Conservation (phyloP, 2,329 filamentous ascomycete genomes). For the Cercospora sojina region DNA sequence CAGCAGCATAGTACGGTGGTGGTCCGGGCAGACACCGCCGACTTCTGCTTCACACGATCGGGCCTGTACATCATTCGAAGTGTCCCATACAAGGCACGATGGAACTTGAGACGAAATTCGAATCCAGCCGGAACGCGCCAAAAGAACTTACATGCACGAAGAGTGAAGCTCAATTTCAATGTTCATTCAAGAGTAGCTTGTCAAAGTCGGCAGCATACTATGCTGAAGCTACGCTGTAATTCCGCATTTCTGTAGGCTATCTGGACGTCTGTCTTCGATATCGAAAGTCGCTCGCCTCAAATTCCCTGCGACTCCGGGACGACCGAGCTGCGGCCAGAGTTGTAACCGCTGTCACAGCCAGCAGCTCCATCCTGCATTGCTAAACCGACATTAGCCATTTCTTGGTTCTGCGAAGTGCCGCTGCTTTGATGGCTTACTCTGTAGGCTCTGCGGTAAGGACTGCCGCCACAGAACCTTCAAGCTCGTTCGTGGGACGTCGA, state of each 20-base stretch:
- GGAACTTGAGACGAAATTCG: background rate
- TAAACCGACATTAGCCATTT: background rate
- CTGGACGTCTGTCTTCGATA: background rate
- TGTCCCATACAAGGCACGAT: background rate
- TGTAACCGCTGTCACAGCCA: slow-evolving; percentile 7
- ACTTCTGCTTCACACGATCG: background rate
- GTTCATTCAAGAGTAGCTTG: background rate
- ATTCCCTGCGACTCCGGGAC: background rate
- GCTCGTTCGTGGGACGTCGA: background rate
- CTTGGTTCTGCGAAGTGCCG: background rate
- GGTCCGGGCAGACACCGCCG: background rate
- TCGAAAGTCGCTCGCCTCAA: background rate
- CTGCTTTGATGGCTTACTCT: too few species aligned
- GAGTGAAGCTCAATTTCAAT: background rate
- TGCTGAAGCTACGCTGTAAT: background rate
- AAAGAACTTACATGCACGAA: too few species aligned
- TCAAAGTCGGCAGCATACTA: background rate
- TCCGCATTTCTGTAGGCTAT: background rate
- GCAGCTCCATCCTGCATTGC: background rate
- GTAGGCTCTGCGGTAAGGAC: slow-evolving; percentile 13
- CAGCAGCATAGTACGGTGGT: background rate
- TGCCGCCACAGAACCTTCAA: slow-evolving; percentile 10
- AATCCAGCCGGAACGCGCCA: too few species aligned
- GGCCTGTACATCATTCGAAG: background rate
- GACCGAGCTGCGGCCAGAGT: background rate